These are phyloP conservation scores for Triangularia verruculosa DNA, from an alignment of 2,329 filamentous ascomycete genomes.

Conservation along the genomic window DNA sequence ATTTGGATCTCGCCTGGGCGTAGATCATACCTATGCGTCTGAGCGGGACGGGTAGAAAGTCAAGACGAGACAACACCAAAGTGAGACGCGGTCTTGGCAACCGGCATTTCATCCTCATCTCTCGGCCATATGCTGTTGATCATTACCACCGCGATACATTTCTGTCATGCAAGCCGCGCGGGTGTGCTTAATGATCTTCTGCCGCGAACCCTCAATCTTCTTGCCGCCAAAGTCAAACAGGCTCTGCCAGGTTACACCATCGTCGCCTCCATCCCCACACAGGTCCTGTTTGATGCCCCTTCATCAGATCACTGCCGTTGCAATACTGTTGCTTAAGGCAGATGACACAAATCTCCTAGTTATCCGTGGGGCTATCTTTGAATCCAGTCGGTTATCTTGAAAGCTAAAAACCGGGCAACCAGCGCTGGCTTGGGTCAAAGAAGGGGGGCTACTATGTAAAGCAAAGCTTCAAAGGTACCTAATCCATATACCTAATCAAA, in stretches of 20 bases:
- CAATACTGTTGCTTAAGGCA: neutral
- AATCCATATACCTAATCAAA: too few species aligned
- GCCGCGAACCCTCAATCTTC: neutral
- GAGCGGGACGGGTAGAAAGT: conserved; percentile 10
- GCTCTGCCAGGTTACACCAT: neutral
- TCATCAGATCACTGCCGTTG: neutral
- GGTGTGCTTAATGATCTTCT: neutral
- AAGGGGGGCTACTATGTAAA: too few species aligned
- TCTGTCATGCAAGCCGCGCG: neutral
- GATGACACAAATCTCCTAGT: too few species aligned
- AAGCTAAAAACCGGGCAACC: too few species aligned
- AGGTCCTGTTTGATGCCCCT: neutral
- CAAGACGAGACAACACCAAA: conserved; percentile 19
- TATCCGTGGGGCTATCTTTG: too few species aligned
- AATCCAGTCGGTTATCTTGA: too few species aligned
- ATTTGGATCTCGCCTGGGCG: conserved; percentile 23
- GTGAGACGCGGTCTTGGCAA: conserved; percentile 11
- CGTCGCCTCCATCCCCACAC: neutral
- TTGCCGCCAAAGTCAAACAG: conserved; percentile 4
- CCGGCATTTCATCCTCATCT: neutral
- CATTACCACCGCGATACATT: neutral
- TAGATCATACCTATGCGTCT: conserved; percentile 23
- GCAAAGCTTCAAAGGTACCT: too few species aligned
- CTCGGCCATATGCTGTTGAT: conserved; percentile 12
- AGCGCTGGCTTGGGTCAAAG: too few species aligned